Base-by-base conservation (phyloP, 768 basidiomycete genomes). In the Lentinula aciculospora region DNA sequence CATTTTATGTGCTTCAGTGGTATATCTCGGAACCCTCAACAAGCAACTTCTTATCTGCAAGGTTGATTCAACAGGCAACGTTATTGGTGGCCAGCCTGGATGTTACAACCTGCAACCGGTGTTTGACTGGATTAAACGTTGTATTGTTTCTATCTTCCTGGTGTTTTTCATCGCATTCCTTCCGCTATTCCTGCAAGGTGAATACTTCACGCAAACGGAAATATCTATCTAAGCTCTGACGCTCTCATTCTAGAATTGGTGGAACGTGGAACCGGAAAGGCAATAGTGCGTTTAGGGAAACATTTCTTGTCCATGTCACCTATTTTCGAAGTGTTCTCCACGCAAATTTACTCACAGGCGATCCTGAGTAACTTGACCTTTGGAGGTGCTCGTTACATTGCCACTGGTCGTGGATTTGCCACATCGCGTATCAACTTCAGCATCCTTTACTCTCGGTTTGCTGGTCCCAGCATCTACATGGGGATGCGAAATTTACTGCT, bases 391-490 rank as follows among this genome's bases (percentile, higher is more conserved):
- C 89, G 97, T 58, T 99, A 99, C 70, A 99, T 99, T 62, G 97
- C 97, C 45, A 99, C 97, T 42, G 97, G 97, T 59, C 92, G 97
- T 77, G 97, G 97, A 53, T 99, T 99, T 71, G 97, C 96, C 27
- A 99, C 97, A 10, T 95, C 92, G 37, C 86, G 97, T 32, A 91
- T 98, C 61, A 92, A 87, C 28, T 99, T 99, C 81, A 88, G 87
- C 66, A 96, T 98, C 66, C 83, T 98, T 27, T 99, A 98, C 74
- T 98, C 97, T 19, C 89, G 97, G 54, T 99, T 99, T 74, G 97
- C 97, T 44, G 97, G 97, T 17, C 96, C 97, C n/a, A 95, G 93
- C 66, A 98, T 99, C 70, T 99, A 99, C 78, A 85, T 98, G 81
- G 96, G 96, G 62, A 92, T 98, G 86, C 82, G 97, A 62, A 96